Conservation (phyloP, 139 green algal species). For the Tetradesmus obliquus region DNA sequence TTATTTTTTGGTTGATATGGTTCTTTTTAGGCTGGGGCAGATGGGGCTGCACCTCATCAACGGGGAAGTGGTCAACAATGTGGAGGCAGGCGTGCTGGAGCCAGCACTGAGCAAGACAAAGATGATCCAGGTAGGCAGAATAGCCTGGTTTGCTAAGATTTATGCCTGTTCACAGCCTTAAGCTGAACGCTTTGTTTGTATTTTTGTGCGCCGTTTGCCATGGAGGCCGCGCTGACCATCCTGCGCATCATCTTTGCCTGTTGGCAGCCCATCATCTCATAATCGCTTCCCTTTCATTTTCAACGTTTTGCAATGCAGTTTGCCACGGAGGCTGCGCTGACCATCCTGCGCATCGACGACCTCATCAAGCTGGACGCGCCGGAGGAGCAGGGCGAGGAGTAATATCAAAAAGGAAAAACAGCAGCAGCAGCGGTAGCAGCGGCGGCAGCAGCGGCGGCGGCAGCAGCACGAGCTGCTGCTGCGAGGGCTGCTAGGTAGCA, state of each 20-base stretch:
- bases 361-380: slow-evolving; percentile 89
- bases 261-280: background rate
- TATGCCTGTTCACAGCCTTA: too few relatives aligned
- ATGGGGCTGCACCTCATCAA: too few relatives aligned
- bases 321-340: slow-evolving; percentile 99
- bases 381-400: slow-evolving; percentile 72
- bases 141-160: too few relatives aligned
- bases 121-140: slow-evolving; percentile 82
- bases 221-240: background rate
- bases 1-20: too few relatives aligned
- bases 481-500: too few relatives aligned
- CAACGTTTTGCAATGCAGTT: slow-evolving; percentile 82
- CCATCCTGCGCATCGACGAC: slow-evolving; percentile 99
- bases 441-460: too few relatives aligned
- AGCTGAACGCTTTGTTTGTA: background rate
- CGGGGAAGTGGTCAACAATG: slow-evolving; percentile 79
- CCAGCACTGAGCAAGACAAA: slow-evolving; percentile 96
- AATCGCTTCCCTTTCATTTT: background rate
- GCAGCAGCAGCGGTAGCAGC: slow-evolving; percentile 9
- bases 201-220: background rate
- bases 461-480: background rate
- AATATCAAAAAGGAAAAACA: background rate
- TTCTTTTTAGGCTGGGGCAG: too few relatives aligned
- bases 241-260: background rate
- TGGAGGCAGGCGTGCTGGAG: slow-evolving; percentile 96